Evolutionary conservation across 768 basidiomycete genomes (phyloP), one percentile per base, ranked within the genome.

Genomic region (Boletus rubroflammeus): DNA sequence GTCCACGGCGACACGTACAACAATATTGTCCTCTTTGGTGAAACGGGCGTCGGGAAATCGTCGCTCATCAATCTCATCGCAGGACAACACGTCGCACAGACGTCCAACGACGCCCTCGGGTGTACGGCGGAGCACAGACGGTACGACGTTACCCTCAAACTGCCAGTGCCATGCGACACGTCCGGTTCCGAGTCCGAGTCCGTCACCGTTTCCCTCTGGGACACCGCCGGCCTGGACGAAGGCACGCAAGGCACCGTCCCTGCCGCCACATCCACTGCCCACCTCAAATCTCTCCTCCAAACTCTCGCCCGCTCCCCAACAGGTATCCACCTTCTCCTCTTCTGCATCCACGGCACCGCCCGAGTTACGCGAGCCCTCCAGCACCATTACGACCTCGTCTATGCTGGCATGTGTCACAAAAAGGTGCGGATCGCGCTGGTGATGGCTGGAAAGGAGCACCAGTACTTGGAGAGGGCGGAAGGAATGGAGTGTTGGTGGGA

Each of bases 401-500:
- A 53, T 14, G 21, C 34, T 5, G 6, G 2, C 1, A 13, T 47
- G 21, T 56, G 38, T 28, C 34, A 17, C 31, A 49, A 31, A 48
- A 40, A 36, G 32, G 51, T 53, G 21, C 55, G 50, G 10, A 47
- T 56, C n/a, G 55, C 14, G 3, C 29, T 56, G 25, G 55, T 56
- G 0, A 51, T 56, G 26, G 53, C 45, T 7, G 55, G 51, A 13
- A 26, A 44, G 26, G 55, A 44, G 8, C 23, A 48, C 42, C 35
- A 44, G 3, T 17, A 50, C 10, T 17, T 35, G 21, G 55, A 43
- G 23, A 35, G 17, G n/a, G 5, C 41, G 1, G 41, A 3, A 15
- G 46, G 53, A 7, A 56, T 56, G 55, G 51, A 56, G 15, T 10
- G 7, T 19, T 57, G 56, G 52, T 54, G 52, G 52, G 15, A 21